phyloP scores from a whole-genome alignment of 352 stramenopile species.

The Pythium insidiosum region DNA sequence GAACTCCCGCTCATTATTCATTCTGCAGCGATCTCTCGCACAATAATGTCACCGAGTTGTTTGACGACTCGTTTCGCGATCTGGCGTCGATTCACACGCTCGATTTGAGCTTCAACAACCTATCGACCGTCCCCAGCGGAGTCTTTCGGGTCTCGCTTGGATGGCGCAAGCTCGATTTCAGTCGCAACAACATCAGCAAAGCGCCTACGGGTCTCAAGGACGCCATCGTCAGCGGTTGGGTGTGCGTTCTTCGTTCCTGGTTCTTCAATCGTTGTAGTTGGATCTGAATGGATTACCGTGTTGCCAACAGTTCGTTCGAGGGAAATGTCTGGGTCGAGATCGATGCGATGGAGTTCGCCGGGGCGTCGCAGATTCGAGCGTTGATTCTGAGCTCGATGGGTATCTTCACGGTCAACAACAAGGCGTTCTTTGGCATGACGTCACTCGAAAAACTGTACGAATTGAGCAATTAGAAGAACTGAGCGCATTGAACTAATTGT shows the following conservation, averaged over 20 bases:
- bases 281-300: not conserved
- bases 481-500: too few relatives aligned
- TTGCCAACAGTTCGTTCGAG: conserved; percentile 39
- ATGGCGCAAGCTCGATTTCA: conserved; percentile 53
- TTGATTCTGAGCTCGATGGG: conserved; percentile 40
- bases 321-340: conserved; percentile 56
- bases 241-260: too few relatives aligned
- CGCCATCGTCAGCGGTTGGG: conserved; percentile 35
- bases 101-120: conserved; percentile 45
- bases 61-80: conserved; percentile 32
- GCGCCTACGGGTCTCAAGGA: conserved; percentile 28
- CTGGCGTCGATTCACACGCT: conserved; percentile 41
- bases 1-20: not conserved
- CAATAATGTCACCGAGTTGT: conserved; percentile 36
- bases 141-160: conserved; percentile 33
- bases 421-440: conserved; percentile 44
- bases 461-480: too few relatives aligned
- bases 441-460: conserved; percentile 41
- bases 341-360: conserved; percentile 27
- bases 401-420: conserved; percentile 53
- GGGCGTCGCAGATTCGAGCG: conserved; percentile 32
- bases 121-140: conserved; percentile 24
- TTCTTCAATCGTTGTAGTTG: too few relatives aligned
- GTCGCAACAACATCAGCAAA: conserved; percentile 30
- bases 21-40: conserved; percentile 23